Evolutionary conservation across 306 rosid species (phyloP).

Genomic region (Urtica urens): DNA sequence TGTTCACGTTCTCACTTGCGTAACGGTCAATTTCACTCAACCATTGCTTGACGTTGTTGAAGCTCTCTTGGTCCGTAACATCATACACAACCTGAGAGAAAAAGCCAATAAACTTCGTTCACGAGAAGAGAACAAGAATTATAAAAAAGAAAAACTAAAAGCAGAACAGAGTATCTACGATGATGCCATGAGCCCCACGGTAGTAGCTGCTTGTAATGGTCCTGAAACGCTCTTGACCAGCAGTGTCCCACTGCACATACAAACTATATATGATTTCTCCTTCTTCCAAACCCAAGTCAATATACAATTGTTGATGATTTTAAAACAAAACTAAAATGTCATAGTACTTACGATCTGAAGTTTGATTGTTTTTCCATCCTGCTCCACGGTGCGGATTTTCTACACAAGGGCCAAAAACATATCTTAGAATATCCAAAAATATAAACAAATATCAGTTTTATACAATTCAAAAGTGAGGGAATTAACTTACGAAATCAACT

Average conservation of each 20-base stretch:
- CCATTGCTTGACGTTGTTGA: slow-evolving; percentile 51
- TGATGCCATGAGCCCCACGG: slow-evolving; percentile 99
- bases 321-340: neutral
- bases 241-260: slow-evolving; percentile 88
- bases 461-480: slow-evolving; percentile 2
- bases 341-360: slow-evolving; percentile 68
- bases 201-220: slow-evolving; percentile 99
- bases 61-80: slow-evolving; percentile 48
- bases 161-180: slow-evolving; percentile 39
- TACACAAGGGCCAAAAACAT: slow-evolving; percentile 17
- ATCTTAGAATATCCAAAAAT: slow-evolving; percentile 11
- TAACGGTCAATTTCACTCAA: slow-evolving; percentile 46
- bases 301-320: too few species aligned
- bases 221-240: slow-evolving; percentile 99
- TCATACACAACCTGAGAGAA: slow-evolving; percentile 37
- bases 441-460: slow-evolving; percentile 1
- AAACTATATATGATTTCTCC: slow-evolving; percentile 14
- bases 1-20: slow-evolving; percentile 49
- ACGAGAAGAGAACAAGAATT: neutral
- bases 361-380: slow-evolving; percentile 85
- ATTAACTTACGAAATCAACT: slow-evolving; percentile 95
- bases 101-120: neutral
- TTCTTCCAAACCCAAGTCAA: too few species aligned
- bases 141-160: neutral
- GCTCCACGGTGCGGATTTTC: slow-evolving; percentile 97